phyloP scores from a whole-genome alignment of 202 grass and related monocot species.

The Saccharum hybrid region DNA sequence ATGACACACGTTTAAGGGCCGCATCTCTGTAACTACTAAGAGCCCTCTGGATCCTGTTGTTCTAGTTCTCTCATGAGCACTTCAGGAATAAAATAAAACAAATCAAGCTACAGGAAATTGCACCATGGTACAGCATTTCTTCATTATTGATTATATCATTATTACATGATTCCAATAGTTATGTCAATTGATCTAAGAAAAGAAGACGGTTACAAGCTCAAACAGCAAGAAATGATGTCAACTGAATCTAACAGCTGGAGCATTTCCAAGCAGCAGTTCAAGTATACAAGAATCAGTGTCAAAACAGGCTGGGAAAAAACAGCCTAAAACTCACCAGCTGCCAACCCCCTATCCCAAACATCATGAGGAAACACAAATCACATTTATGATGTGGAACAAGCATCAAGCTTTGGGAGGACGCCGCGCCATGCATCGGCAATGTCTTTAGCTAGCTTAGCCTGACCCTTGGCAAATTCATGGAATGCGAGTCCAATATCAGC shows the following conservation, averaged over 20 bases:
- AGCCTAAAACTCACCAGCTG: slow-evolving; percentile 41
- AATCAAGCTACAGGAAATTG: slow-evolving; percentile 13
- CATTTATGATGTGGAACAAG: slow-evolving; percentile 60
- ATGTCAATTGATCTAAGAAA: background rate
- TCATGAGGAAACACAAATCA: slow-evolving; percentile 10
- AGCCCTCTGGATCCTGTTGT: background rate
- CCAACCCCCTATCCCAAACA: slow-evolving; percentile 36
- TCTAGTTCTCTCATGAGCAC: background rate
- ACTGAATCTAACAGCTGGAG: slow-evolving; percentile 38
- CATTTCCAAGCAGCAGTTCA: slow-evolving; percentile 35
- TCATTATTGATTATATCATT: slow-evolving; percentile 34
- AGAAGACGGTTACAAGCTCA: slow-evolving; percentile 14
- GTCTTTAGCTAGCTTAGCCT: slow-evolving; percentile 93
- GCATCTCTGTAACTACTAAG: background rate
- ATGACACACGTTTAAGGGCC: background rate
- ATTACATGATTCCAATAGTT: slow-evolving; percentile 5
- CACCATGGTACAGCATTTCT: background rate
- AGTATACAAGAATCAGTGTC: slow-evolving; percentile 51
- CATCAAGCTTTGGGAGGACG: slow-evolving; percentile 83
- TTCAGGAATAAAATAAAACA: background rate
- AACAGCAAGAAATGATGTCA: slow-evolving; percentile 32
- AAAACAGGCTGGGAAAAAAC: slow-evolving; percentile 46
- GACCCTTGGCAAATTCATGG: slow-evolving; percentile 95
- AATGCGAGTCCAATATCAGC: slow-evolving; percentile 90
- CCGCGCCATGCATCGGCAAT: slow-evolving; percentile 93